Evolutionary conservation across 495 filamentous ascomycete genomes (phyloP).

Genomic region (Copromyces sp.): DNA sequence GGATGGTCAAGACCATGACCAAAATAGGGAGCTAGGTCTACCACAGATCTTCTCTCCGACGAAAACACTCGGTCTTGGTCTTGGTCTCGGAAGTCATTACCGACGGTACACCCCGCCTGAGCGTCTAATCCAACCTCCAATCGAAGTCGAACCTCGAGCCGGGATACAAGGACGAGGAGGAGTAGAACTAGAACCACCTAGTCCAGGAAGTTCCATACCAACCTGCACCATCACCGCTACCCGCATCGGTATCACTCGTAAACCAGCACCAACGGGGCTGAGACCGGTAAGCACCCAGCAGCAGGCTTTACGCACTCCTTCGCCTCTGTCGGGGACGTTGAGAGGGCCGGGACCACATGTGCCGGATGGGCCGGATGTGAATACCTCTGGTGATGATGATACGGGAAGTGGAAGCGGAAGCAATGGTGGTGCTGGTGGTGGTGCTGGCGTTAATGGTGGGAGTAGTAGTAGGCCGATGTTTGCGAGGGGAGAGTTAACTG

Average conservation of each 20-base stretch:
- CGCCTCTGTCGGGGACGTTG: neutral
- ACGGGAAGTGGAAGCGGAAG: too few species aligned
- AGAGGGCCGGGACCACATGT: neutral
- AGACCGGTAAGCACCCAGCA: neutral
- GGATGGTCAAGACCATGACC: neutral
- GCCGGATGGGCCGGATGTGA: neutral
- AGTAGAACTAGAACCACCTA: too few species aligned
- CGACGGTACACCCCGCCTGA: neutral
- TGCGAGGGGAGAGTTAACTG: neutral
- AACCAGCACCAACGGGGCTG: fast-evolving
- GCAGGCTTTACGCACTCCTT: neutral
- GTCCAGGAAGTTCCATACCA: too few species aligned
- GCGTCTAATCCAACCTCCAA: too few species aligned
- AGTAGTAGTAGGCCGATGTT: too few species aligned
- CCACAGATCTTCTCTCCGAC: neutral
- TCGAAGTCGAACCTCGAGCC: neutral
- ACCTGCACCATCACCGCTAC: fast-evolving
- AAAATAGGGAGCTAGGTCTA: neutral
- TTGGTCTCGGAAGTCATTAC: neutral
- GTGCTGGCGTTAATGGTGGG: too few species aligned
- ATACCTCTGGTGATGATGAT: neutral
- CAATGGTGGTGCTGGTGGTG: neutral
- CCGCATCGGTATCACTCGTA: too few species aligned
- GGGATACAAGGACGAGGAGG: neutral
- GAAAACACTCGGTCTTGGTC: neutral